Base-by-base conservation (phyloP, 2,329 filamentous ascomycete genomes). In the Penicillium sp. region DNA sequence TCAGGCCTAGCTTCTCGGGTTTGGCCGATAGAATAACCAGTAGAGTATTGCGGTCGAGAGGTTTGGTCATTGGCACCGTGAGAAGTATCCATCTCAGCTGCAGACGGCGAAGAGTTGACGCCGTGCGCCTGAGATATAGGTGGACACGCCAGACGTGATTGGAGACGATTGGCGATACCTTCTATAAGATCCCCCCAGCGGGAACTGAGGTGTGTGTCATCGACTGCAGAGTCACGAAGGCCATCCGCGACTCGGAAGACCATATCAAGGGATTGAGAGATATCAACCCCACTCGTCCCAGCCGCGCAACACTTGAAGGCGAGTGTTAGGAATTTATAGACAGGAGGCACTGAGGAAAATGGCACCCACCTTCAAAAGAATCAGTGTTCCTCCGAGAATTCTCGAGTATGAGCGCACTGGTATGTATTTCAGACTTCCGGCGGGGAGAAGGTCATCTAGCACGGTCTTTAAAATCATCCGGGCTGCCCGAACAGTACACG, bases 321-420 rank as follows among this genome's bases (percentile, higher is more conserved):
- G n/a, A n/a, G 5, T 16, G 5, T 38, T 38, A 16, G 18, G 16
- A 34, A 24, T 32, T 34, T 18, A 31, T 4, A 27, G 24, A 27
- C 24, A 27, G 4, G 7, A 8, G 2, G 24, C 24, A 27, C 24
- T 27, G 24, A 5, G 8, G 3, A 27, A 8, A 27, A 6, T 27
- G 24, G 5, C 1, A 50, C 60, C 45, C 65, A 75, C 72, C 66
- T 84, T 84, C 44, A 83, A 72, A 3, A 83, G 71, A 57, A 83
- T 82, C 66, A 83, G 81, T 40, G 81, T 77, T 3, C 80, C 81
- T 24, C 76, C 79, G 40, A 83, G 76, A 59, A 83, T 81, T 50
- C 81, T 78, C 68, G 83, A 83, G 65, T 81, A 83, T 1, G 81
- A 82, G 14, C 81, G 75, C 5, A 83, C 81, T 3, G 81, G 81